A percentile compares a stretch with the other conserved stretches of the same genome.
Conservation (phyloP, 176 grass and related monocot genomes). For the Musa itinerans region DNA sequence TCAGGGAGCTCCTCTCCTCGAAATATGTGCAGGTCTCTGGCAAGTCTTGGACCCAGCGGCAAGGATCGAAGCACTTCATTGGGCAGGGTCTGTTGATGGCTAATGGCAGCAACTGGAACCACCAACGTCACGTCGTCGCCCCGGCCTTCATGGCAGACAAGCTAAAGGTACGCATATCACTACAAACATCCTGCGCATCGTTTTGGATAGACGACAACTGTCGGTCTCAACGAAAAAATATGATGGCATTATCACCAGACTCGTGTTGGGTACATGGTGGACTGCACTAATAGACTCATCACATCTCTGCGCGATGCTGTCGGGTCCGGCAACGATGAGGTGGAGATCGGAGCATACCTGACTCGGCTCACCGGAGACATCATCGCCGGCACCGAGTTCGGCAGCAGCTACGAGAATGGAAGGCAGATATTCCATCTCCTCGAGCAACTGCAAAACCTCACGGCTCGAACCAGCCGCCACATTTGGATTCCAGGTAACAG, state of each 20-base stretch:
- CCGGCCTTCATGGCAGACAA: conserved; percentile 93
- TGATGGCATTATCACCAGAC: conserved; percentile 25
- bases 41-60: conserved; percentile 76
- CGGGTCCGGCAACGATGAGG: conserved; percentile 23
- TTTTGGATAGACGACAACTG: neutral
- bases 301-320: conserved; percentile 26
- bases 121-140: conserved; percentile 90
- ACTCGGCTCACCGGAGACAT: conserved; percentile 77
- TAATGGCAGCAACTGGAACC: conserved; percentile 65
- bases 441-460: conserved; percentile 54
- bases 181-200: neutral
- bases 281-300: conserved; percentile 67
- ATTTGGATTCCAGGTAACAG: conserved; percentile 79
- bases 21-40: conserved; percentile 58
- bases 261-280: conserved; percentile 67
- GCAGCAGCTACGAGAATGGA: conserved; percentile 71
- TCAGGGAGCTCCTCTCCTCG: conserved; percentile 80
- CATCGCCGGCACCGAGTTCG: conserved; percentile 82
- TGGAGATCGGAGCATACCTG: conserved; percentile 67
- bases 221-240: conserved; percentile 25
- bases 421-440: conserved; percentile 64
- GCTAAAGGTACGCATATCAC: conserved; percentile 48
- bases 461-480: conserved; percentile 59
- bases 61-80: conserved; percentile 72
- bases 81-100: conserved; percentile 84